Base-by-base conservation (phyloP, 1,139 yeast genomes). In the Yamadazyma spencermartinsiae region DNA sequence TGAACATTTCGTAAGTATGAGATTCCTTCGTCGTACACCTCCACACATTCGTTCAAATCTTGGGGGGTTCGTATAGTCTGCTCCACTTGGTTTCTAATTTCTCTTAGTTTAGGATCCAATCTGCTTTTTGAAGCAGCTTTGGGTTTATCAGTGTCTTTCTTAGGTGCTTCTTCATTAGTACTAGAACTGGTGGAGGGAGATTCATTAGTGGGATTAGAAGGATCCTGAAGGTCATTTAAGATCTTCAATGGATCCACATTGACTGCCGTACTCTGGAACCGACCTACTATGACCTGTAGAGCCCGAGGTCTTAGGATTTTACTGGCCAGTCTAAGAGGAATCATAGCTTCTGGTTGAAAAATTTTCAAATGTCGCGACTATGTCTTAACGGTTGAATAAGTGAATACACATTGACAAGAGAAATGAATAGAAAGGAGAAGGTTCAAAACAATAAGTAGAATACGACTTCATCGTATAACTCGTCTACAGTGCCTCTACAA, bases 21-120 rank as follows among this genome's bases (percentile, higher is more conserved):
- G 29, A 70, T 52, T 2, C 75, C 76, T 49, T 72, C 76, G 35
- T 68, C 74, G 35, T 69, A 60, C 39, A 72, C 68, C 29, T 62
- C 71, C 19, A 61, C 46, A 15, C 67, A 52, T 42, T 69, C 76
- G 4, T 48, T 34, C 23, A 65, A 45, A 33, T 59, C 60, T 4
- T 38, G 40, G 13, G 45, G 35, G 3, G 51, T 29, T 2, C 56
- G 41, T 23, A 65, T 58, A 2, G 70, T 56, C 6, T 50, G 44
- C 12, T 46, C 41, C 36, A 71, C 55, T 44, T 70, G 76, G 12
- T 49, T 45, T 13, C 63, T 47, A 28, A 71, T 65, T 41, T 69
- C 74, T 18, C 56, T 51, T 33, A 71, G 54, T 44, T 69, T 70
- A 18, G 46, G 44, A 39, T 55, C 45, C 26, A 39, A 8, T 29